Evolutionary conservation across 2,329 filamentous ascomycete genomes (phyloP).

Genomic region (Fusarium coicis): DNA sequence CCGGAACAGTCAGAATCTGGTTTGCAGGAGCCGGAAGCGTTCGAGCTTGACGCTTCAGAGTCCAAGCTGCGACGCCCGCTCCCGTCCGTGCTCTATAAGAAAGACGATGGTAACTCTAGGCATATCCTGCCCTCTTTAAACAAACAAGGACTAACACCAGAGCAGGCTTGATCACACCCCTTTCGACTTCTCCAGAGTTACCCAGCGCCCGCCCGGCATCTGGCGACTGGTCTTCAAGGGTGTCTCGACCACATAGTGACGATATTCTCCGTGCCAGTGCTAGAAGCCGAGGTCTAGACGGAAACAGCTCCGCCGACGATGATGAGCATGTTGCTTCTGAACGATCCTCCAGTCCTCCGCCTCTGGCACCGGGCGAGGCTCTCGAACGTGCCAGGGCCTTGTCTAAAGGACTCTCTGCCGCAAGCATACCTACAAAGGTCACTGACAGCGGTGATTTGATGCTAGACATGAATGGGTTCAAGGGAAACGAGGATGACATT

Average conservation of each 20-base stretch:
- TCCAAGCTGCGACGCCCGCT: conserved; percentile 56
- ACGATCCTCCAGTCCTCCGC: conserved; percentile 81
- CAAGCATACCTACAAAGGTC: conserved; percentile 93
- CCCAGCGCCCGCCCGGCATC: conserved; percentile 58
- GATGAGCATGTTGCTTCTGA: conserved; percentile 57
- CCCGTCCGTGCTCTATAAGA: conserved; percentile 54
- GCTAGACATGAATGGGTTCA: conserved; percentile 98
- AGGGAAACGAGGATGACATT: conserved; percentile 91
- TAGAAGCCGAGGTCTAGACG: conserved; percentile 51
- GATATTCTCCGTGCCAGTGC: conserved; percentile 62
- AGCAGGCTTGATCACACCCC: conserved; percentile 61
- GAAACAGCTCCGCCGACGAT: conserved; percentile 51
- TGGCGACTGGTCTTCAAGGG: conserved; percentile 61
- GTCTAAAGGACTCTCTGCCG: conserved; percentile 86
- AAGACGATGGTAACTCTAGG: conserved; percentile 47
- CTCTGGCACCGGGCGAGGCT: conserved; percentile 77
- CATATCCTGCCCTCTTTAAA: not conserved
- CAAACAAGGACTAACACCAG: conserved; percentile 2
- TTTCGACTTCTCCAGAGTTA: conserved; percentile 64
- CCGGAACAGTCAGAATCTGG: conserved; percentile 47
- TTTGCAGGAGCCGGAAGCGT: conserved; percentile 75
- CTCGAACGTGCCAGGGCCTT: conserved; percentile 84
- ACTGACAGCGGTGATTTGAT: conserved; percentile 94
- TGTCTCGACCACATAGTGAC: conserved; percentile 64
- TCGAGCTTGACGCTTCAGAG: conserved; percentile 68